These are phyloP conservation scores for Mucor circinelloides DNA, from an alignment of 371 early-diverging fungal species.

Conservation along the genomic window DNA sequence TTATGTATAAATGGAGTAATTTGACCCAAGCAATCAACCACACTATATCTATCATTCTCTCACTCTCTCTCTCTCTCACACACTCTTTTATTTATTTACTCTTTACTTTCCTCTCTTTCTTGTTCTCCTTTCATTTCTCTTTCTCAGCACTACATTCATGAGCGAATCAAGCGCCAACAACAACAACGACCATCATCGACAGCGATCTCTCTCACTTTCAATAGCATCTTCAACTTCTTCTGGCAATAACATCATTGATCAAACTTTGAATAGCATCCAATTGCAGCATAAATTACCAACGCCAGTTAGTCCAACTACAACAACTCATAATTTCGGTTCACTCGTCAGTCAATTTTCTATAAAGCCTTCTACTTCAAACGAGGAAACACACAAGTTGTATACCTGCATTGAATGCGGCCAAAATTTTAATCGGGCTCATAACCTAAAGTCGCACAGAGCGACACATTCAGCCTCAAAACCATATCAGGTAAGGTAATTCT, in stretches of 20 bases:
- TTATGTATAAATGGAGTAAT: neutral
- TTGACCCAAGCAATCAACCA: neutral
- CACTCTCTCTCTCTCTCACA: neutral
- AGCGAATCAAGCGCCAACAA: neutral
- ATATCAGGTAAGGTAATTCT: slow-evolving; percentile 38
- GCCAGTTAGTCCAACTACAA: slow-evolving; percentile 13
- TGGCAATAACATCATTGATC: neutral
- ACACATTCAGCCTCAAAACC: slow-evolving; percentile 50
- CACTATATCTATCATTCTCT: neutral
- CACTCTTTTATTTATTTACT: neutral
- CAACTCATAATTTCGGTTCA: slow-evolving; percentile 2
- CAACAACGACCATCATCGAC: neutral
- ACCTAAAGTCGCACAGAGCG: slow-evolving; percentile 49
- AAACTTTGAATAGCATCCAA: neutral
- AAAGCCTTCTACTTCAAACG: slow-evolving; percentile 4
- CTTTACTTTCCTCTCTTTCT: neutral
- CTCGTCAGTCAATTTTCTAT: slow-evolving; percentile 23
- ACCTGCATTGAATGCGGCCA: slow-evolving; percentile 43
- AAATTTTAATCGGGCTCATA: slow-evolving; percentile 50
- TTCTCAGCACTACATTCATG: neutral
- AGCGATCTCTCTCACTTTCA: neutral
- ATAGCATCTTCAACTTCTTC: neutral
- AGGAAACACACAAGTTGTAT: slow-evolving; percentile 1
- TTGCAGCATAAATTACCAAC: slow-evolving; percentile 7
- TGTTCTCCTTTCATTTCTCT: neutral